These are phyloP conservation scores for Plectosphaerella sp. DNA, from an alignment of 2,329 filamentous ascomycete species.

Conservation along the genomic window DNA sequence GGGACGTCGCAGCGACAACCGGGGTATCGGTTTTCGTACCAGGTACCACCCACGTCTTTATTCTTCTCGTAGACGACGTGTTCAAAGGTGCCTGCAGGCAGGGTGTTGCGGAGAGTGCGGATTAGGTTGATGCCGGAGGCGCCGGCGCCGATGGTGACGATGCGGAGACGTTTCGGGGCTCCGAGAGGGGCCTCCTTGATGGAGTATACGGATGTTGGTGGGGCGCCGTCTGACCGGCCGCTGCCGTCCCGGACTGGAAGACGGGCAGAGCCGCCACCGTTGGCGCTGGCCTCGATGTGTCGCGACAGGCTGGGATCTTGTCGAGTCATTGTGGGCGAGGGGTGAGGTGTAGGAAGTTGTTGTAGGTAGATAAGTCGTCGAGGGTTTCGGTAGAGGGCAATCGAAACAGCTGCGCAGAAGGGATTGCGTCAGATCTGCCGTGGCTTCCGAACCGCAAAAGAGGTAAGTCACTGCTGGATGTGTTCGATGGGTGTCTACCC, in stretches of 20 bases:
- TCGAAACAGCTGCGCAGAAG: too few species aligned
- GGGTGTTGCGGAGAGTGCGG: slow-evolving; percentile 36
- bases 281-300: slow-evolving; percentile 8
- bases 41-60: slow-evolving; percentile 49
- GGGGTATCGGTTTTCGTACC: slow-evolving; percentile 56
- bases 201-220: slow-evolving; percentile 2
- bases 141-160: slow-evolving; percentile 11
- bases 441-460: too few species aligned
- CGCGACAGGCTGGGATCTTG: slow-evolving; percentile 11
- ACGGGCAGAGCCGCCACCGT: slow-evolving; percentile 4
- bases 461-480: too few species aligned
- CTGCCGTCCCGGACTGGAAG: neutral
- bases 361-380: neutral
- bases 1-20: slow-evolving; percentile 54
- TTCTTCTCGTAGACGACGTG: slow-evolving; percentile 54
- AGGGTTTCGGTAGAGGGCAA: neutral
- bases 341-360: too few species aligned
- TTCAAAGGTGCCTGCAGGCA: slow-evolving; percentile 33
- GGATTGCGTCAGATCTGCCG: too few species aligned
- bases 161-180: slow-evolving; percentile 8
- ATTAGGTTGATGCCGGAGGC: slow-evolving; percentile 19
- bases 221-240: neutral
- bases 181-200: slow-evolving; percentile 10
- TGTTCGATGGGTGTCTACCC: too few species aligned
- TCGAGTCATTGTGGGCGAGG: slow-evolving; percentile 8